These are phyloP conservation scores for Adansonia madagascariensis DNA, from an alignment of 441 rosid genomes.

Conservation along the genomic window DNA sequence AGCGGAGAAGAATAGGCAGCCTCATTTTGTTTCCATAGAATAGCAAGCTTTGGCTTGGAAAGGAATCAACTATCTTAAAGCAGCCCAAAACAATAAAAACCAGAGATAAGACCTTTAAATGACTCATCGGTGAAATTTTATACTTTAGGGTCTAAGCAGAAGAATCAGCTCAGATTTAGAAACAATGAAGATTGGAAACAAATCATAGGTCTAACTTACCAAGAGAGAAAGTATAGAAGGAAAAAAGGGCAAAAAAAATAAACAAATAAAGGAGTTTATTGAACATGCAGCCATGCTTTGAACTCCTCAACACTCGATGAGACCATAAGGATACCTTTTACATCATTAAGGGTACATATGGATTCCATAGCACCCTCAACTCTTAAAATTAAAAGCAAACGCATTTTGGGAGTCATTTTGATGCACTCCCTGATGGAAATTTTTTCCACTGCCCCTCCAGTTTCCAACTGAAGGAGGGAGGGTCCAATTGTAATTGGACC, in stretches of 20 bases:
- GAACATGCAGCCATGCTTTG: neutral
- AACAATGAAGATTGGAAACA: neutral
- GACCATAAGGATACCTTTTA: neutral
- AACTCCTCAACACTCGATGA: neutral
- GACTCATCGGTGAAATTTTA: neutral
- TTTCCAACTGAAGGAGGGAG: too few relatives aligned
- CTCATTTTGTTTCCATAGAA: neutral
- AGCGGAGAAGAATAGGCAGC: neutral
- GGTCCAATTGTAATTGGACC: too few relatives aligned
- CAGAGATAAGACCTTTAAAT: neutral
- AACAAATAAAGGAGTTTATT: too few relatives aligned
- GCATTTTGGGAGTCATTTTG: too few relatives aligned
- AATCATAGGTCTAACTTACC: neutral
- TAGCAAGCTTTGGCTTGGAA: neutral
- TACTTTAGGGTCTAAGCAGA: neutral
- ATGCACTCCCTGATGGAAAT: too few relatives aligned
- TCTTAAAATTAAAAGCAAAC: too few relatives aligned
- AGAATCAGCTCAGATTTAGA: neutral
- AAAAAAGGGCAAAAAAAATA: neutral
- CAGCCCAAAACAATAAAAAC: neutral
- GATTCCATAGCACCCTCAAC: too few relatives aligned
- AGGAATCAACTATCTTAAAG: neutral
- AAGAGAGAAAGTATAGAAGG: neutral
- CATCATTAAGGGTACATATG: neutral
- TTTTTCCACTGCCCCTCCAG: too few relatives aligned